Conservation (phyloP, 1,284 basidiomycete genomes). For the Ustilago shanxiensis region DNA sequence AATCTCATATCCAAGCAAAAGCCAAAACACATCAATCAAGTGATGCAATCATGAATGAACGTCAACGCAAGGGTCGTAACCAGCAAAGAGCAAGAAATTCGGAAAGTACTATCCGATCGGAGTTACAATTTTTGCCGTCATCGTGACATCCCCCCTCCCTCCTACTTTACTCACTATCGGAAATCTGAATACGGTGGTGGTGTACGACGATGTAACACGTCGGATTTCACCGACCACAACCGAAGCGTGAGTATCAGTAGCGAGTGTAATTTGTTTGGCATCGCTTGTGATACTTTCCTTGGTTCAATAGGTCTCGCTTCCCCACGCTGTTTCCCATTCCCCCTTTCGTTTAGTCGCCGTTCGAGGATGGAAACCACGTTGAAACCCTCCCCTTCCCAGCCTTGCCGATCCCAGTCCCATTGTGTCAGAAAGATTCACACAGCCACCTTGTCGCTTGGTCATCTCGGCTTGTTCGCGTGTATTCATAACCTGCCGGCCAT, state of each 20-base stretch:
- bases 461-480: background rate
- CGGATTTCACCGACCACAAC: too few relatives aligned
- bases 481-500: too few relatives aligned
- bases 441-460: background rate
- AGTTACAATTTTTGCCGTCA: conserved; percentile 24
- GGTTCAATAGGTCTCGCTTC: conserved; percentile 33
- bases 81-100: too few relatives aligned
- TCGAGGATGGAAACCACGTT: background rate
- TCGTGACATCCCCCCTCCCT: too few relatives aligned
- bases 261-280: conserved; percentile 15
- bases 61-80: too few relatives aligned
- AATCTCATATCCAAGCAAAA: too few relatives aligned
- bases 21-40: too few relatives aligned
- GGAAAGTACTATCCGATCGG: conserved; percentile 8
- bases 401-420: background rate
- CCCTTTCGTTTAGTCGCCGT: conserved; percentile 2
- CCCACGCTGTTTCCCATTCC: conserved; percentile 26
- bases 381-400: too few relatives aligned
- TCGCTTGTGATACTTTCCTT: conserved; percentile 17
- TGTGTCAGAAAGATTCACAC: background rate
- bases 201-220: too few relatives aligned
- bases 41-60: background rate
- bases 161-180: too few relatives aligned
- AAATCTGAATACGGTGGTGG: too few relatives aligned
- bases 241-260: too few relatives aligned